Evolutionary conservation across 306 rosid species (phyloP), one percentile per base, ranked within the genome.

Genomic region (Corylus heterophylla): DNA sequence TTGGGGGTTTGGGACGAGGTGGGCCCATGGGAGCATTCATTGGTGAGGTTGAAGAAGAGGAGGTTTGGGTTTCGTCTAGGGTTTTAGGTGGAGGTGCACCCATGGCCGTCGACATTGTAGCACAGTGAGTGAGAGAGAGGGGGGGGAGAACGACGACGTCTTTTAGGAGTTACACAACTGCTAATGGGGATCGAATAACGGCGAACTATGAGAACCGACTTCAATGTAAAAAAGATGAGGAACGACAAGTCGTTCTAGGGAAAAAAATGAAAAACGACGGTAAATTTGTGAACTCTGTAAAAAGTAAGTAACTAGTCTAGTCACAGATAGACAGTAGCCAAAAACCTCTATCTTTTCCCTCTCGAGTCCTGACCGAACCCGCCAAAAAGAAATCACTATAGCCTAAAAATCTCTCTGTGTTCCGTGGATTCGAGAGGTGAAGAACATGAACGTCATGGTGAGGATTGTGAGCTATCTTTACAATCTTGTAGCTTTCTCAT

Each of bases 31-130:
- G 50, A 20, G 83, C 51, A 37, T 74, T 73, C 75, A 25, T 72
- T 71, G 49, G 4, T 44, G 66, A 25, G 1, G 75, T 14, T 4
- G 78, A 62, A 54, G 83, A 55, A 6, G 84, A 47, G 16, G 76
- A 71, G 1, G 75, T 12, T 54, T 49, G 16, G 61, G 69, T 50
- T 31, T 80, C 69, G 66, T 69, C 73, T 0, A 70, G 54, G 76
- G 81, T 85, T 88, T 71, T 55, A 10, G 93, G 85, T 66, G 91
- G 88, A 61, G 94, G 88, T 82, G 97, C 89, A 83, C 83, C 89
- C 94, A 87, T 88, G 77, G 85, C 83, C 76, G 74, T 82, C 80
- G 97, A 74, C 90, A 88, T 89, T 75, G 88, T 69, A 50, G 76
- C 74, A 39, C 64, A 7, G 45, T 12, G 13, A 42, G 20, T 20